These are phyloP conservation scores for Fraxinus anomala DNA, from an alignment of 257 asterid genomes.

Conservation along the genomic window DNA sequence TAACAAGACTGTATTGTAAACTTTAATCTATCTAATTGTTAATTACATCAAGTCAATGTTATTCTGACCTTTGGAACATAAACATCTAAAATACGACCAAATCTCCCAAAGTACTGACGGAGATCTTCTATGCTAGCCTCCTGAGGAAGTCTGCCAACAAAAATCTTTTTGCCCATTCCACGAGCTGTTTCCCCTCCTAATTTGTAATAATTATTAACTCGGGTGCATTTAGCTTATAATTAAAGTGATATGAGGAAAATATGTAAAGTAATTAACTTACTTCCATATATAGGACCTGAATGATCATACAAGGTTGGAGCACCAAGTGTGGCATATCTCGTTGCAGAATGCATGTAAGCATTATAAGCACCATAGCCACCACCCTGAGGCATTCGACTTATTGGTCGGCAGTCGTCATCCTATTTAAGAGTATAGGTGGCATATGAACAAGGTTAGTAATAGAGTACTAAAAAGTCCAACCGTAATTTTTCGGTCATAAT, in stretches of 20 bases:
- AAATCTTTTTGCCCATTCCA: conserved; percentile 92
- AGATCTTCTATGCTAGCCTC: conserved; percentile 95
- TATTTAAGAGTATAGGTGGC: conserved; percentile 18
- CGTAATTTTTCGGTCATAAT: background rate
- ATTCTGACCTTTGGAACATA: conserved; percentile 88
- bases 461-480: background rate
- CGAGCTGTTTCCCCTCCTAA: conserved; percentile 72
- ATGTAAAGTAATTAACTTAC: conserved; percentile 49
- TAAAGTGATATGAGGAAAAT: background rate
- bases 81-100: conserved; percentile 90
- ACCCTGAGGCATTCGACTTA: conserved; percentile 63
- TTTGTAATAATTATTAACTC: conserved; percentile 25
- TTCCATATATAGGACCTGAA: conserved; percentile 76
- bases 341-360: conserved; percentile 87
- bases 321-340: conserved; percentile 97
- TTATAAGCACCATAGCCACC: conserved; percentile 97
- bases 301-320: conserved; percentile 93
- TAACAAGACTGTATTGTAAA: conserved; percentile 18
- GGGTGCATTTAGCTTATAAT: conserved; percentile 8
- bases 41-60: conserved; percentile 8
- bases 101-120: conserved; percentile 93
- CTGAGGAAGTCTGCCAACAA: conserved; percentile 98
- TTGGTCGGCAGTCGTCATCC: conserved; percentile 90
- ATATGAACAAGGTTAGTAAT: background rate
- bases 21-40: background rate